Conservation (phyloP, 495 filamentous ascomycete species). For the Penicillium antarcticum region DNA sequence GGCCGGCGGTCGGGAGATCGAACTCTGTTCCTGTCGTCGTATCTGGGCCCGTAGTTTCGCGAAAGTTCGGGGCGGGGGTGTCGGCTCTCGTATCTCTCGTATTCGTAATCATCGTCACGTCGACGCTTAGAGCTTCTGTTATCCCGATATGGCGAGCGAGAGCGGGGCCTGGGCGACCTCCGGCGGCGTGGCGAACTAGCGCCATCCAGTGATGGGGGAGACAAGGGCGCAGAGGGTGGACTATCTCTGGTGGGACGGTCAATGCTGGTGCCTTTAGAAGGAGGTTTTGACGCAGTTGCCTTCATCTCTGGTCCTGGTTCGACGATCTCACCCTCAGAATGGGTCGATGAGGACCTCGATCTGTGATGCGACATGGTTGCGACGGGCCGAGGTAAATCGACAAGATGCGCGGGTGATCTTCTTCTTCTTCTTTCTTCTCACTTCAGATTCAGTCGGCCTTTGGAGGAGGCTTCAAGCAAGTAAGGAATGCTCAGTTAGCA, state of each 20-base stretch:
- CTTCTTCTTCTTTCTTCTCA: not conserved
- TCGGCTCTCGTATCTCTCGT: constrained; percentile 46
- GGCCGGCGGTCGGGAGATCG: constrained; percentile 29
- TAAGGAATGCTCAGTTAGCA: constrained; percentile 21
- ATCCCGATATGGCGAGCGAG: constrained; percentile 43
- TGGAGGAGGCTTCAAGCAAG: constrained; percentile 22
- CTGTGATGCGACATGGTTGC: constrained; percentile 34
- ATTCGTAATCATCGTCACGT: constrained; percentile 55
- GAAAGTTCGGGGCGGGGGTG: constrained; percentile 49
- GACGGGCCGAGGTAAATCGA: not conserved
- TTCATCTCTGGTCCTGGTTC: constrained; percentile 67
- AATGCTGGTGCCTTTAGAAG: constrained; percentile 70
- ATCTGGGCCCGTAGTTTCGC: constrained; percentile 34
- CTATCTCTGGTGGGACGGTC: constrained; percentile 67
- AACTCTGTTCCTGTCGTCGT: constrained; percentile 34
- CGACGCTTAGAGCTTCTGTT: constrained; percentile 65
- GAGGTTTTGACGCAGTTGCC: constrained; percentile 75
- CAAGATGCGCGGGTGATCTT: not conserved
- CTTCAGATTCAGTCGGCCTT: constrained; percentile 15
- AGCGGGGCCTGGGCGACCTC: constrained; percentile 39
- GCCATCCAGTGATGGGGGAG: constrained; percentile 40
- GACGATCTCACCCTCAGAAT: constrained; percentile 83
- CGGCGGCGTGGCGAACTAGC: constrained; percentile 39
- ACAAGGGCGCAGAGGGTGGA: constrained; percentile 47
- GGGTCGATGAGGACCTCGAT: constrained; percentile 47